A percentile compares a stretch with the other conserved stretches of the same genome.
phyloP scores from a whole-genome alignment of 1,284 basidiomycete genomes.

The Irpex sp. region DNA sequence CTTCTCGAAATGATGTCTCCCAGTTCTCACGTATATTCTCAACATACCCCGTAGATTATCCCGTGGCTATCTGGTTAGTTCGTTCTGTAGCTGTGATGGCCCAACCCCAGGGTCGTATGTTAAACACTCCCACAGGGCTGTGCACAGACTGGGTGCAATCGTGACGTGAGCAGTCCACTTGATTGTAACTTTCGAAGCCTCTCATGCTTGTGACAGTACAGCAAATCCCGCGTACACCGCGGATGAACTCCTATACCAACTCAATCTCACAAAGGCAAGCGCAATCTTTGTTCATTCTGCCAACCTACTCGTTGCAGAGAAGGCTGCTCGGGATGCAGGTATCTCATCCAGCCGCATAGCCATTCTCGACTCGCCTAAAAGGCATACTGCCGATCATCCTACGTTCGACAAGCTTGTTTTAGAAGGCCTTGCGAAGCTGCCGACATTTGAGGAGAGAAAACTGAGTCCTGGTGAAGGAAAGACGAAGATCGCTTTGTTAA shows the following conservation, averaged over 20 bases:
- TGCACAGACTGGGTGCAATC: conserved; percentile 65
- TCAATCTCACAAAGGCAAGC: conserved; percentile 48
- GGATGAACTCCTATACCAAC: conserved; percentile 60
- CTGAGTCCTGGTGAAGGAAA: conserved; percentile 60
- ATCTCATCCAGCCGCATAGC: conserved; percentile 51
- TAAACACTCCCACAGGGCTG: conserved; percentile 37
- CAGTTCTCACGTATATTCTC: background rate
- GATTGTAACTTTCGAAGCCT: background rate
- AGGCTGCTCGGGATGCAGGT: conserved; percentile 43
- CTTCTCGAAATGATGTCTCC: background rate
- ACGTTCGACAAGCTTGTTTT: conserved; percentile 51
- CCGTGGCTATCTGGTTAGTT: conserved; percentile 47
- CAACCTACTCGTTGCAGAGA: conserved; percentile 42
- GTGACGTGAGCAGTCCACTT: conserved; percentile 44
- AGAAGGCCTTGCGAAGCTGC: conserved; percentile 40
- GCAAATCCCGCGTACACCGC: conserved; percentile 66
- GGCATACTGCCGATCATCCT: conserved; percentile 4
- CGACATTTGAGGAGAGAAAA: conserved; percentile 41
- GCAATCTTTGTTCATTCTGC: conserved; percentile 56
- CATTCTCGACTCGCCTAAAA: conserved; percentile 37
- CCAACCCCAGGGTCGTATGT: background rate
- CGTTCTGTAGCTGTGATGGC: background rate
- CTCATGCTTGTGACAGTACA: conserved; percentile 25
- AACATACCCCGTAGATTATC: conserved; percentile 44
- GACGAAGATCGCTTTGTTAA: conserved; percentile 67